Conservation (phyloP, 805 yeast species). For the Metschnikowia cerradonensis region DNA sequence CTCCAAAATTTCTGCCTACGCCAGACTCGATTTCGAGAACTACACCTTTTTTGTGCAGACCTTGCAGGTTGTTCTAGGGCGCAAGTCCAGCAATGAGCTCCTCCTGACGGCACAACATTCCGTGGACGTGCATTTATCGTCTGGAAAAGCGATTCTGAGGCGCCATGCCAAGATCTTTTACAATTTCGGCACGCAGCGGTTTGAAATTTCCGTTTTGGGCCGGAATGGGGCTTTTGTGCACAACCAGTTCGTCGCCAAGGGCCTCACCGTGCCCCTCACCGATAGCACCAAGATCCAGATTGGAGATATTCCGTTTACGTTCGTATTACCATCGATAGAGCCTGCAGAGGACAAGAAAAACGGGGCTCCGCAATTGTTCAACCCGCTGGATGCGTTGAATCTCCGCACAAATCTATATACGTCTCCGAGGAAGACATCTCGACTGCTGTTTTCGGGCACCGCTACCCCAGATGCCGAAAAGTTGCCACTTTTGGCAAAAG, state of each 20-base stretch:
- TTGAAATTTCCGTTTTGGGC: slow-evolving; percentile 87
- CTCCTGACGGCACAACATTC: slow-evolving; percentile 64
- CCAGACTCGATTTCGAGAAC: slow-evolving; percentile 83
- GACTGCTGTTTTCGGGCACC: neutral
- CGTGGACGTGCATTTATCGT: slow-evolving; percentile 89
- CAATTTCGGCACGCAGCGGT: slow-evolving; percentile 92
- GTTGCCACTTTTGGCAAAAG: neutral
- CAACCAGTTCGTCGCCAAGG: slow-evolving; percentile 83
- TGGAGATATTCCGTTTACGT: slow-evolving; percentile 86
- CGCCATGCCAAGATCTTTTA: slow-evolving; percentile 94
- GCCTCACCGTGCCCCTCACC: slow-evolving; percentile 81
- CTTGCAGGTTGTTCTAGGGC: slow-evolving; percentile 87
- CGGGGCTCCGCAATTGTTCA: slow-evolving; percentile 36
- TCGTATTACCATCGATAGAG: slow-evolving; percentile 74
- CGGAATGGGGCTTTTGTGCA: slow-evolving; percentile 97
- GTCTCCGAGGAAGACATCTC: slow-evolving; percentile 16
- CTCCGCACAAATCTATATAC: slow-evolving; percentile 47
- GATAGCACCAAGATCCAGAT: slow-evolving; percentile 86
- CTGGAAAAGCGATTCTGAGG: slow-evolving; percentile 88
- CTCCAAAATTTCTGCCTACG: slow-evolving; percentile 52
- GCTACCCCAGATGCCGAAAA: neutral
- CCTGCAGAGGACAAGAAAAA: slow-evolving; percentile 28
- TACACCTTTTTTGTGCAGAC: slow-evolving; percentile 96
- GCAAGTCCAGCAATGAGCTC: slow-evolving; percentile 56
- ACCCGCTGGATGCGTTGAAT: slow-evolving; percentile 61